Base-by-base conservation (phyloP, 345 rosid genomes). In the Nephelium lappaceum region DNA sequence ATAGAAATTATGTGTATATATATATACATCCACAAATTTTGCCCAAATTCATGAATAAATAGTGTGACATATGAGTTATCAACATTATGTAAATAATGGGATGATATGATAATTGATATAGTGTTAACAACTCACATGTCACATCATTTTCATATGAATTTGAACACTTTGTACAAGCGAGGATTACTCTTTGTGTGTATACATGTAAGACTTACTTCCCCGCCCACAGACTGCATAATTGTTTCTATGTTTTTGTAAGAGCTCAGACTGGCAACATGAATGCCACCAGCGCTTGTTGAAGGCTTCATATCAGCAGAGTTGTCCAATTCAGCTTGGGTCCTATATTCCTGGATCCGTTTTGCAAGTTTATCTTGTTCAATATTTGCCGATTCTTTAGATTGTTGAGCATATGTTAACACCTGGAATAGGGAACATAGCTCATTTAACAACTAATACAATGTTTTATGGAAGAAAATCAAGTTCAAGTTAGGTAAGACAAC, bases 261-360 rank as follows among this genome's bases (percentile, higher is more conserved):
- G 70, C 78, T 79, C 74, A 78, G 78, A 80, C 89, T 88, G 71
- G 73, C 85, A 78, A 78, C 80, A 79, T 76, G 86, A 77, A 77
- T 81, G 55, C 85, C 81, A 82, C 87, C 90, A 73, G 77, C 81
- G 60, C 72, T 81, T 64, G 72, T 66, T 38, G 85, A 84, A 71
- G 89, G 87, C 62, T 88, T 93, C 61, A 77, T 41, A 41, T 83
- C 72, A 69, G 76, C 81, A 2, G 92, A 90, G 76, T 79, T 88
- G 66, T 88, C 91, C 81, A 90, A 64, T 82, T 94, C 98, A 84
- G 92, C 81, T 75, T 86, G 95, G 55, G 97, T 91, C 84, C 95
- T 89, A 84, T 89, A 94, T 85, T 92, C 98, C 81, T 94, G 98
- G 85, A 94, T 94, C 77, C 98, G 84, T 86, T 89, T 89, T 49